Conservation (phyloP, 2,329 filamentous ascomycete species). For the Pyricularia sp. region DNA sequence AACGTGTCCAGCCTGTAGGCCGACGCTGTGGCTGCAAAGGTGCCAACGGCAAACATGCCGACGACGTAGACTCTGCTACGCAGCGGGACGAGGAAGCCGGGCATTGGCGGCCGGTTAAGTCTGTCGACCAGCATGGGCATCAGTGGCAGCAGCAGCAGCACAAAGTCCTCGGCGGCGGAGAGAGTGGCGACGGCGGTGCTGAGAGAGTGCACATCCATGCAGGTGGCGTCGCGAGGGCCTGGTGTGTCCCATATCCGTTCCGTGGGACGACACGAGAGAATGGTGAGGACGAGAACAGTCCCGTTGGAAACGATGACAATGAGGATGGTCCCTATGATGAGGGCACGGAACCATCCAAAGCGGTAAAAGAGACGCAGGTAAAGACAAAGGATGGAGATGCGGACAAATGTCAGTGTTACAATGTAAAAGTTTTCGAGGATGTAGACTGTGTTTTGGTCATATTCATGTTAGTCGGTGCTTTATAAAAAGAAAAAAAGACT, state of each 20-base stretch:
- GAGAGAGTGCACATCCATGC: constrained; percentile 7
- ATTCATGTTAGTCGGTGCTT: neutral
- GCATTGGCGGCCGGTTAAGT: neutral
- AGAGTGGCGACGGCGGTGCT: constrained; percentile 9
- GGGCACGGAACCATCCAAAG: constrained; percentile 7
- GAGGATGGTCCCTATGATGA: neutral
- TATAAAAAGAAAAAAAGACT: too few species aligned
- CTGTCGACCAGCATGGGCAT: constrained; percentile 7
- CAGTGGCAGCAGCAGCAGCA: constrained; percentile 9
- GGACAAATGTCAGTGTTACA: constrained; percentile 7
- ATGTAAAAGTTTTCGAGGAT: constrained; percentile 10
- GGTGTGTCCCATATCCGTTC: constrained; percentile 9
- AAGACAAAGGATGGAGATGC: constrained; percentile 8
- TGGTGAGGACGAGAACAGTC: constrained; percentile 7
- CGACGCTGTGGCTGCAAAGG: constrained; percentile 7
- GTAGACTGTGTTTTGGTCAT: constrained; percentile 6
- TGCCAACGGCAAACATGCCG: constrained; percentile 9
- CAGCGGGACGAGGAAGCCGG: neutral
- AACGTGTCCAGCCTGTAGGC: constrained; percentile 18
- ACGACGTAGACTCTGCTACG: constrained; percentile 6
- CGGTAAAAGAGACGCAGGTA: constrained; percentile 10
- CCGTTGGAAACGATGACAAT: constrained; percentile 7
- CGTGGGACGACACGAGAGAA: constrained; percentile 10
- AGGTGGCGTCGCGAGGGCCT: constrained; percentile 6
- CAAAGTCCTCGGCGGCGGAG: constrained; percentile 8